Percentiles rank a stretch among this genome's conserved stretches.
Conservation (phyloP, 2,329 filamentous ascomycete genomes). For the Alternaria burnsii region DNA sequence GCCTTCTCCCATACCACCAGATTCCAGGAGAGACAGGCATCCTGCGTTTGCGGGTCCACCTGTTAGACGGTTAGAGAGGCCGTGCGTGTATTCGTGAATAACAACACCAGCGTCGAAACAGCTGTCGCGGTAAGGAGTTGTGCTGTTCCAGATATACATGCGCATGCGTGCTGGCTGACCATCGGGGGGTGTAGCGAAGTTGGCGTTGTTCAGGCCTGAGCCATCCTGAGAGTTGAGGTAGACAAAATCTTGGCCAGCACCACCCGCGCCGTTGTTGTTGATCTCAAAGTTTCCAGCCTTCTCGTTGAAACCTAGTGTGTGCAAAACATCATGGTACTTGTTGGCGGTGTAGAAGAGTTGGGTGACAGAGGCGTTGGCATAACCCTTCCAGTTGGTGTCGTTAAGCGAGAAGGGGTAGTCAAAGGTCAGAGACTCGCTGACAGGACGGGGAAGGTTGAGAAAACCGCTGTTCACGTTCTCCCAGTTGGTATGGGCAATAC, state of each 20-base stretch:
- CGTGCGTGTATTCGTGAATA: constrained; percentile 60
- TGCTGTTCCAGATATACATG: constrained; percentile 65
- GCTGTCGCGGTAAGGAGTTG: constrained; percentile 61
- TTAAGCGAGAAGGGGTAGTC: constrained; percentile 40
- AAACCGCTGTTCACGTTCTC: constrained; percentile 51
- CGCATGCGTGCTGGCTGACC: constrained; percentile 61
- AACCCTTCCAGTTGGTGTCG: constrained; percentile 44
- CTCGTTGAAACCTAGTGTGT: constrained; percentile 66
- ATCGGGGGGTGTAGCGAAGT: constrained; percentile 61
- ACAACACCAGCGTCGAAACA: constrained; percentile 68
- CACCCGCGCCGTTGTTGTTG: constrained; percentile 65
- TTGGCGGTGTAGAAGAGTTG: constrained; percentile 70
- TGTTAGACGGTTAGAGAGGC: constrained; percentile 65
- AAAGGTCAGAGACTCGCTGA: constrained; percentile 56
- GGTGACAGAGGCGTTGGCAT: constrained; percentile 64
- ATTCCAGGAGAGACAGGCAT: constrained; percentile 60
- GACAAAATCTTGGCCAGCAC: constrained; percentile 61
- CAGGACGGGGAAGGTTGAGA: constrained; percentile 62
- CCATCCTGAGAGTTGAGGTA: constrained; percentile 68
- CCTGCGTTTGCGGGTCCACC: constrained; percentile 64
- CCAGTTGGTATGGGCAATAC: constrained; percentile 63
- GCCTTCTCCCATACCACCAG: constrained; percentile 67
- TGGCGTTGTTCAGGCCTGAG: constrained; percentile 63
- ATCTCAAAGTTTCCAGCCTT: constrained; percentile 67
- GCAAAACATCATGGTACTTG: constrained; percentile 67